Evolutionary conservation across 768 basidiomycete genomes (phyloP), one percentile per base, ranked within the genome.

Genomic region (Tylopilus balloui): DNA sequence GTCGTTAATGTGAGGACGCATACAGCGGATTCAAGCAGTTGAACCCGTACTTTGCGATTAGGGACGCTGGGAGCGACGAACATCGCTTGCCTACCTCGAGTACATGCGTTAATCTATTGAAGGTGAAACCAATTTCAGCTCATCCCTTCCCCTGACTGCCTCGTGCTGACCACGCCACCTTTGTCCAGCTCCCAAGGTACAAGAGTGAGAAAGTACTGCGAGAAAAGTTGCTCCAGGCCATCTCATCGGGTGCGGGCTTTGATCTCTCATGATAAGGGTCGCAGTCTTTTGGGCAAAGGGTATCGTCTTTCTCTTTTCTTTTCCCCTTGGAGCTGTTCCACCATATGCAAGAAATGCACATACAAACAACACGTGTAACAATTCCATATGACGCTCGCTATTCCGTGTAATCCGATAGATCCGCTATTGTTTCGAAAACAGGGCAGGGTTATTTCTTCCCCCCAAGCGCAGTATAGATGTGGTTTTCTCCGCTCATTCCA

Each of bases 71-170:
- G 3, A 59, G 63, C 1, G 92, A 97, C 63, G 74, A 87, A 55
- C 69, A 74, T 32, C 78, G 88, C 11, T 69, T 91, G 40, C 85
- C 85, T 0, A 86, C 85, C 0, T 76, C 86, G 4, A 89, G 92
- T 50, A 92, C 94, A 0, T 97, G 94, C 60, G 87, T 94, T 20
- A 97, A 97, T 66, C 69, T 97, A 7, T 71, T 98, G 41, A 98
- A 97, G 79, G 86, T 88, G 47, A 44, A 66, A 13, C 20, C 32
- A 6, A 28, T 48, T 27, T 38, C 13, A 19, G 17, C 28, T 32
- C 3, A 2, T 13, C 13, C 27, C 20, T 12, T 17, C 0, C 25
- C 5, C 11, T 21, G 35, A 9, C 14, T 19, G 13, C 4, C 23
- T 21, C 42, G 6, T 2, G 41, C 44, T 55, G 24, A 57, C 12